Conservation (phyloP, 2,329 filamentous ascomycete genomes). For the Pseudofabraea citricarpa region DNA sequence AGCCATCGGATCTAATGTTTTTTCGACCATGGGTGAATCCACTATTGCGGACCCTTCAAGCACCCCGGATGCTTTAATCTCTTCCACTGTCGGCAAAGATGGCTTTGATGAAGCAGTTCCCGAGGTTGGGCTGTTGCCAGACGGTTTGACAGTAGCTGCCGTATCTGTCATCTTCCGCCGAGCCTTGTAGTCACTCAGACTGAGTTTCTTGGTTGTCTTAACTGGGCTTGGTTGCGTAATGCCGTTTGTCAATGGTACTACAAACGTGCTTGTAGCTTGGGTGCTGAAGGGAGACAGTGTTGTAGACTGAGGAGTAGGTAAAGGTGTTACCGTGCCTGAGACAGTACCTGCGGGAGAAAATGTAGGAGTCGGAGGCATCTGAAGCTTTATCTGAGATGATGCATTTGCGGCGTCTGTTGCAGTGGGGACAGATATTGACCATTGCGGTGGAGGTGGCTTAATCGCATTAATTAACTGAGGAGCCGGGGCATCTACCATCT, state of each 20-base stretch:
- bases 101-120: conserved; percentile 32
- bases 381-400: conserved; percentile 34
- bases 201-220: conserved; percentile 57
- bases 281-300: conserved; percentile 47
- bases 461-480: conserved; percentile 14
- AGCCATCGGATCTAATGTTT: conserved; percentile 18
- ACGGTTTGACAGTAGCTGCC: conserved; percentile 12
- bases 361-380: conserved; percentile 50
- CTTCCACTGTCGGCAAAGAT: conserved; percentile 32
- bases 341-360: conserved; percentile 35
- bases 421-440: conserved; percentile 13
- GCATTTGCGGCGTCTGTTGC: conserved; percentile 7
- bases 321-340: conserved; percentile 36
- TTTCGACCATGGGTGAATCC: conserved; percentile 30
- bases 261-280: conserved; percentile 38
- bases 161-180: conserved; percentile 31
- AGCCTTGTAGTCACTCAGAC: conserved; percentile 60
- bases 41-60: conserved; percentile 28
- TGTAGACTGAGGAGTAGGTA: conserved; percentile 38
- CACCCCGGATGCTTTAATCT: conserved; percentile 32
- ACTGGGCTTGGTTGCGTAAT: conserved; percentile 50
- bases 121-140: conserved; percentile 27
- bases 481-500: conserved; percentile 22
- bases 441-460: conserved; percentile 27
- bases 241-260: conserved; percentile 37